Evolutionary conservation across 345 rosid species (phyloP).

Genomic region (Gossypium herbaceum): DNA sequence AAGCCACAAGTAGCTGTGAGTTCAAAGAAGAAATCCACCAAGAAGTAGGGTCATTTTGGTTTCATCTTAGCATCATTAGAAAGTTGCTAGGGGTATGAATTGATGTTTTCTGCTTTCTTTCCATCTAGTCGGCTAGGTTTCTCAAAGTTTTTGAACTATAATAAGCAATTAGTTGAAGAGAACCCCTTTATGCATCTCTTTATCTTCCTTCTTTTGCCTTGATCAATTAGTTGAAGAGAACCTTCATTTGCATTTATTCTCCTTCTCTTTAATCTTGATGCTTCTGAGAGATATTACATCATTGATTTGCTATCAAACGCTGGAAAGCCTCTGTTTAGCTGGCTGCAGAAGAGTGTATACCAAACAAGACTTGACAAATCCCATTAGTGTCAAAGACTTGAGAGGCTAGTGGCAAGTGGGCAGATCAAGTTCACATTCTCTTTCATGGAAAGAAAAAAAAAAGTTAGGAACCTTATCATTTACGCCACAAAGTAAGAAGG

Average conservation of each 20-base stretch:
- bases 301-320: not conserved
- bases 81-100: not conserved
- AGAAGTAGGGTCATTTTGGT: conserved; percentile 40
- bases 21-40: conserved; percentile 60
- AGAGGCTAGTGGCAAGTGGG: not conserved
- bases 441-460: not conserved
- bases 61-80: not conserved
- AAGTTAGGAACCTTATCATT: conserved; percentile 7
- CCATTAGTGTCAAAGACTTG: not conserved
- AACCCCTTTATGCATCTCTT: not conserved
- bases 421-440: not conserved
- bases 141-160: not conserved
- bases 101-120: not conserved
- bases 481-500: conserved; percentile 3
- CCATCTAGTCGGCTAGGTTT: not conserved
- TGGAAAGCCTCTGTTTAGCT: not conserved
- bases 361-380: not conserved
- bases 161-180: conserved; percentile 5
- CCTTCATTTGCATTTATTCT: not conserved
- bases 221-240: conserved; percentile 1
- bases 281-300: not conserved
- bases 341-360: not conserved
- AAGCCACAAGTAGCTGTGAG: conserved; percentile 47
- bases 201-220: not conserved
- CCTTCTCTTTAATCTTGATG: not conserved